Base-by-base conservation (phyloP, 1,139 yeast genomes). In the Taphrina populina region DNA sequence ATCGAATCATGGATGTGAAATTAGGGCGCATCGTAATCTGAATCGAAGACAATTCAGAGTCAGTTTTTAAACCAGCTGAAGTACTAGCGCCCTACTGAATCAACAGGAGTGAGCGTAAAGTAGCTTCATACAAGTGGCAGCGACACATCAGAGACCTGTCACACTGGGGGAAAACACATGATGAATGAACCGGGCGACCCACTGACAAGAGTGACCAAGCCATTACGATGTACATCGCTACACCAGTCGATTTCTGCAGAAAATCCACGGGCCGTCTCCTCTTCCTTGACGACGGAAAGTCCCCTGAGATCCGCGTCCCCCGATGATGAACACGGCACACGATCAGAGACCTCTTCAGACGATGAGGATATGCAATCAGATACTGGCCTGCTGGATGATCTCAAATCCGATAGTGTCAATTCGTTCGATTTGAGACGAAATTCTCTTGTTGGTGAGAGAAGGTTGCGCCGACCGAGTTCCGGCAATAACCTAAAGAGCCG, bases 161-260 rank as follows among this genome's bases (percentile, higher is more conserved):
- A n/a, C n/a, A n/a, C n/a, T n/a, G n/a, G n/a, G n/a, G n/a, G n/a
- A n/a, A n/a, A 27, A 27, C 30, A 11, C 7, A 8, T 17, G 33
- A 43, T 43, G 47, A 20, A 32, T 13, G 32, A 30, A 13, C 17
- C 37, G 7, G 35, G 29, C 23, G 33, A 29, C n/a, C 19, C 47
- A 6, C 37, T 43, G 19, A 26, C 45, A 24, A 29, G 47, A 29
- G 43, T 41, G 32, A 39, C 46, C 10, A 37, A 41, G 15, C 54
- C 54, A 2, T 24, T 49, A 26, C 43, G 54, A 13, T 49, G 54
- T 29, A 49, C 54, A 8, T 49, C 54, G 11, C 46, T 49, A 15
- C 54, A 49, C 20, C 54, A 49, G 26, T 37, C 46, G 5, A 49
- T 40, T 23, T 21, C 30, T 20, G 46, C 54, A 2, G 46, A 11